phyloP scores from a whole-genome alignment of 2,329 filamentous ascomycete species.

The Coniochaeta sp. region DNA sequence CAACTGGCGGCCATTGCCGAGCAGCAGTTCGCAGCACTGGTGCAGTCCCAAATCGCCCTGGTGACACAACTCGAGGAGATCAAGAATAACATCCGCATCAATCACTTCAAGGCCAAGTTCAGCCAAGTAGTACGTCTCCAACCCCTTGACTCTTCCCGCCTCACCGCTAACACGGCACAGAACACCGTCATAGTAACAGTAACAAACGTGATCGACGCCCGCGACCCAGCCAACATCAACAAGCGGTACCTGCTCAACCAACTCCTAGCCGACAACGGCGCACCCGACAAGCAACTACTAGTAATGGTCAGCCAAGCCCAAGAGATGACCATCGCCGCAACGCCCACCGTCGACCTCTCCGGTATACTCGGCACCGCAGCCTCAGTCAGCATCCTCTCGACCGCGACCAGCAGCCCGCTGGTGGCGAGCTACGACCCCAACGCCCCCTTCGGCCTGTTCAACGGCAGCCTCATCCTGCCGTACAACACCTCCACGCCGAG shows the following conservation, averaged over 20 bases:
- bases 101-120: constrained; percentile 29
- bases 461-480: constrained; percentile 27
- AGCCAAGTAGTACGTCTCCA: constrained; percentile 24
- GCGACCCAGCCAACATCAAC: constrained; percentile 19
- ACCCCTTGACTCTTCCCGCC: background rate
- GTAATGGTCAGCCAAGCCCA: constrained; percentile 30
- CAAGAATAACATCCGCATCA: constrained; percentile 34
- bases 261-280: constrained; percentile 28
- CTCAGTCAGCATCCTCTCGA: constrained; percentile 7
- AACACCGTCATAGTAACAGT: constrained; percentile 31
- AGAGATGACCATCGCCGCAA: constrained; percentile 26
- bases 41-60: constrained; percentile 28
- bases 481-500: constrained; percentile 22
- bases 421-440: constrained; percentile 20
- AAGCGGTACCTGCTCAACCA: constrained; percentile 32
- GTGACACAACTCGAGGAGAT: constrained; percentile 29
- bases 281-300: constrained; percentile 23
- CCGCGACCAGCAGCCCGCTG: constrained; percentile 9
- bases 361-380: constrained; percentile 8
- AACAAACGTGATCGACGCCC: constrained; percentile 27
- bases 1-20: constrained; percentile 27
- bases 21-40: constrained; percentile 27
- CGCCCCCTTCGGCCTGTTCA: constrained; percentile 25
- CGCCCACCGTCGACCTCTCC: constrained; percentile 15
- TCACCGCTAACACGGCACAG: constrained; percentile 12